Percentiles rank a stretch among this genome's conserved stretches.
These are phyloP conservation scores for Salvia splendens DNA, from an alignment of 257 asterid genomes.

Conservation along the genomic window DNA sequence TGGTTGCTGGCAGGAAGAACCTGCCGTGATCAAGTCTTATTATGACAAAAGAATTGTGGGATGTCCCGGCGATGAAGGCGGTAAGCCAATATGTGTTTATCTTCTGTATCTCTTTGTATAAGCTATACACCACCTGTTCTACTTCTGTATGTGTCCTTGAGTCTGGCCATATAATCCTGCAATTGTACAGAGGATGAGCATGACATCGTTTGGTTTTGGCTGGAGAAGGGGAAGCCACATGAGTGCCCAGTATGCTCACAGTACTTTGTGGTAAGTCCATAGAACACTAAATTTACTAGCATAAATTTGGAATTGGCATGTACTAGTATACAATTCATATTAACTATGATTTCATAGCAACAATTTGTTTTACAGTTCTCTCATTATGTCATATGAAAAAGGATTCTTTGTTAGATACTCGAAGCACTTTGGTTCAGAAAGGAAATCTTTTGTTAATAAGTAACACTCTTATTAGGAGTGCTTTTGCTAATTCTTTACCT, in stretches of 20 bases:
- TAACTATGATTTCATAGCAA: neutral
- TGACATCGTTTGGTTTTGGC: constrained; percentile 99
- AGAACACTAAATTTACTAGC: constrained; percentile 11
- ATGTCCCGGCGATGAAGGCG: constrained; percentile 98
- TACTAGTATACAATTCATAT: neutral
- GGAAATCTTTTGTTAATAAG: neutral
- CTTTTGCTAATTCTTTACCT: constrained; percentile 11
- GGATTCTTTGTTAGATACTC: neutral
- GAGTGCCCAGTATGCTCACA: constrained; percentile 98
- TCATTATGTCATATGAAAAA: neutral
- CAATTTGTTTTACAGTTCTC: neutral
- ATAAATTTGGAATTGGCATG: constrained; percentile 5
- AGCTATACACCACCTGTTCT: constrained; percentile 2
- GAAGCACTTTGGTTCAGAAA: neutral
- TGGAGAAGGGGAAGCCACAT: constrained; percentile 89
- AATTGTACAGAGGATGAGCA: constrained; percentile 87
- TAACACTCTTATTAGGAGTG: neutral
- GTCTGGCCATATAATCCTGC: constrained; percentile 21
- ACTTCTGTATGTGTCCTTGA: neutral
- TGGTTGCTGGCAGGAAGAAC: constrained; percentile 69
- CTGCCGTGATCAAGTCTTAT: constrained; percentile 83
- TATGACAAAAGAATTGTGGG: constrained; percentile 93
- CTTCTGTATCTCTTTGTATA: neutral
- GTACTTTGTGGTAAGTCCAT: constrained; percentile 76
- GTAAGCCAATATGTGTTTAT: constrained; percentile 47